These are phyloP conservation scores for Haematococcus sp. DNA, from an alignment of 139 green algal species.

Conservation along the genomic window DNA sequence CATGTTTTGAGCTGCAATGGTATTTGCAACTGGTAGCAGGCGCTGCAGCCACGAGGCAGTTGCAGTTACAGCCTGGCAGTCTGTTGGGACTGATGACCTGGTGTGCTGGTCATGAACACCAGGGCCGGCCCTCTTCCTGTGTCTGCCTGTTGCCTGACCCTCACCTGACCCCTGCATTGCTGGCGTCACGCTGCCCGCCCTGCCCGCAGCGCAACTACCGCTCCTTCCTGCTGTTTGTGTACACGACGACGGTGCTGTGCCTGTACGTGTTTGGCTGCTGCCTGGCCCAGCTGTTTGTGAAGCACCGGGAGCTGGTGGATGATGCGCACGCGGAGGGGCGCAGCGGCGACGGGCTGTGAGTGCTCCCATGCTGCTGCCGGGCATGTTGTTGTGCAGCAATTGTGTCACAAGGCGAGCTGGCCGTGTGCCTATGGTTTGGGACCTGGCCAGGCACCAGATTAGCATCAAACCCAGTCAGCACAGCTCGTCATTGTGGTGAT, in stretches of 20 bases:
- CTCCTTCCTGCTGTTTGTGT: slow-evolving; percentile 94
- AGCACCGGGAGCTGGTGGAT: slow-evolving; percentile 44
- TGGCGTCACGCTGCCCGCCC: background rate
- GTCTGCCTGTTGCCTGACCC: no score
- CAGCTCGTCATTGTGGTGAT: no score
- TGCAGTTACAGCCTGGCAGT: no score
- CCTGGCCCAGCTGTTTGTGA: slow-evolving; percentile 60
- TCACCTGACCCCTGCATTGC: background rate
- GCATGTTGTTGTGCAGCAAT: background rate
- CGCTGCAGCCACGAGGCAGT: no score
- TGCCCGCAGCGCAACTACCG: slow-evolving; percentile 94
- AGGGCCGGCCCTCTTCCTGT: no score
- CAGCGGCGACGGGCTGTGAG: slow-evolving; percentile 19
- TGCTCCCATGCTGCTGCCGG: no score
- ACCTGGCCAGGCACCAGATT: no score
- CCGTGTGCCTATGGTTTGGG: no score
- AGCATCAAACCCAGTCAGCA: no score
- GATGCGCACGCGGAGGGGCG: slow-evolving; percentile 20
- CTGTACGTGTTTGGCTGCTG: slow-evolving; percentile 76
- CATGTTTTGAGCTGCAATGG: background rate
- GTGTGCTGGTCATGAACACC: no score
- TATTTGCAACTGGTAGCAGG: no score
- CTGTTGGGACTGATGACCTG: no score
- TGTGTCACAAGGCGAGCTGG: background rate
- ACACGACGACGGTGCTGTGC: slow-evolving; percentile 78